Evolutionary conservation across 2,329 filamentous ascomycete genomes (phyloP).

Genomic region (Aspergillus quadricinctus): DNA sequence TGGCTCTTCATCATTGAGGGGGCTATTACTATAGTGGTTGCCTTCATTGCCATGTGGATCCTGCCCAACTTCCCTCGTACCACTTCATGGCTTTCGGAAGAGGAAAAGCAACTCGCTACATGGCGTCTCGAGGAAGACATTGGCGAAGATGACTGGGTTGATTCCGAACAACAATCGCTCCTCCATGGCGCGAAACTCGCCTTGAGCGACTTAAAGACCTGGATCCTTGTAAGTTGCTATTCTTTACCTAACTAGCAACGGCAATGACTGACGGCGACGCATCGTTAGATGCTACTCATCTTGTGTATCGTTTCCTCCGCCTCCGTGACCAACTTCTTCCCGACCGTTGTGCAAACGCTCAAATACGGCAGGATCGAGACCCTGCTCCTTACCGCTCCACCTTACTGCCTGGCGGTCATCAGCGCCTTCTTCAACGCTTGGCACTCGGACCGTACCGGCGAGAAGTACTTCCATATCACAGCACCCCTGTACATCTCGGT

Average conservation of each 20-base stretch:
- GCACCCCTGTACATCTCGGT: conserved; percentile 60
- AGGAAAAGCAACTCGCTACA: conserved; percentile 54
- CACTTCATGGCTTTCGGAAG: conserved; percentile 55
- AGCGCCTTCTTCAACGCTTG: conserved; percentile 62
- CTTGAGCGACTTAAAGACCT: conserved; percentile 57
- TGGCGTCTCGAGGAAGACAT: conserved; percentile 63
- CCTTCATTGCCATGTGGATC: conserved; percentile 54
- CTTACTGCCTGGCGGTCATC: conserved; percentile 58
- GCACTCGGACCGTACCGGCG: conserved; percentile 67
- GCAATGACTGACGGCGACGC: not conserved
- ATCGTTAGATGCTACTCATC: conserved; percentile 48
- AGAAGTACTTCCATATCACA: conserved; percentile 65
- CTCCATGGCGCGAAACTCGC: conserved; percentile 52
- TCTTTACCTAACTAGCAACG: not conserved
- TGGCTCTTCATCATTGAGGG: conserved; percentile 71
- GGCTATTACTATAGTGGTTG: conserved; percentile 58
- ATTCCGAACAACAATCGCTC: conserved; percentile 50
- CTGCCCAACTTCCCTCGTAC: conserved; percentile 65
- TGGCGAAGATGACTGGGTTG: conserved; percentile 60
- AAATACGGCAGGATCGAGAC: conserved; percentile 58
- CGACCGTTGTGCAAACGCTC: conserved; percentile 65
- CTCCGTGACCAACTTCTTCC: conserved; percentile 65
- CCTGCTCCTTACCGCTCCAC: conserved; percentile 61
- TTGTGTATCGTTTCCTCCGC: conserved; percentile 56
- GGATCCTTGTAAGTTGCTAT: conserved; percentile 47